Conservation (phyloP, 371 early-diverging fungal genomes). For the Coemansia sp. region DNA sequence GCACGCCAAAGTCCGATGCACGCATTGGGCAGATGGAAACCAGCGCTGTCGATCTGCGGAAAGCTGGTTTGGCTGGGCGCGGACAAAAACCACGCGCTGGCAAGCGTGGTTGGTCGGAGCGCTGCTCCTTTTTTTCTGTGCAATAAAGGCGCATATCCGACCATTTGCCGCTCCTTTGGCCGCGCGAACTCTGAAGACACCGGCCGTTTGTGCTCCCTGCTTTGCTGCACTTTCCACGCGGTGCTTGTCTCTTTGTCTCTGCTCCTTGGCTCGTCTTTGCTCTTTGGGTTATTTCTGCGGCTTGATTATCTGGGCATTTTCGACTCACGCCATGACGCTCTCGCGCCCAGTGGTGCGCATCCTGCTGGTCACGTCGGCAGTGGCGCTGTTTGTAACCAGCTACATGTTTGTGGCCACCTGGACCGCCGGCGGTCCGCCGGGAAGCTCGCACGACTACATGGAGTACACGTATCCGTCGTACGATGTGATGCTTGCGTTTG, state of each 20-base stretch:
- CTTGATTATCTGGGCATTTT: neutral
- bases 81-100: no score
- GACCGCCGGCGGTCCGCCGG: neutral
- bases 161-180: no score
- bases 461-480: conserved; percentile 19
- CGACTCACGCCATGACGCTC: neutral
- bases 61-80: no score
- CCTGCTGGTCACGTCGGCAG: neutral
- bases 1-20: no score
- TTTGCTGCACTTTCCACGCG: neutral
- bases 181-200: no score
- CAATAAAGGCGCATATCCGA: no score
- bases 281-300: neutral
- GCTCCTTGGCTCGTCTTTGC: neutral
- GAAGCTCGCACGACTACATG: no score
- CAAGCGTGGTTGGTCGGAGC: no score
- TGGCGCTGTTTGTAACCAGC: neutral
- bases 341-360: neutral
- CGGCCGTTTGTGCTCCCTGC: no score
- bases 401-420: neutral
- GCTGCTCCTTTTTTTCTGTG: no score
- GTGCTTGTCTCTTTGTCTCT: neutral
- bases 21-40: no score
- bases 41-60: no score
- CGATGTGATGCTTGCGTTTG: conserved; percentile 54